phyloP scores from a whole-genome alignment of 2,329 filamentous ascomycete species.

The Biscogniauxia marginata region DNA sequence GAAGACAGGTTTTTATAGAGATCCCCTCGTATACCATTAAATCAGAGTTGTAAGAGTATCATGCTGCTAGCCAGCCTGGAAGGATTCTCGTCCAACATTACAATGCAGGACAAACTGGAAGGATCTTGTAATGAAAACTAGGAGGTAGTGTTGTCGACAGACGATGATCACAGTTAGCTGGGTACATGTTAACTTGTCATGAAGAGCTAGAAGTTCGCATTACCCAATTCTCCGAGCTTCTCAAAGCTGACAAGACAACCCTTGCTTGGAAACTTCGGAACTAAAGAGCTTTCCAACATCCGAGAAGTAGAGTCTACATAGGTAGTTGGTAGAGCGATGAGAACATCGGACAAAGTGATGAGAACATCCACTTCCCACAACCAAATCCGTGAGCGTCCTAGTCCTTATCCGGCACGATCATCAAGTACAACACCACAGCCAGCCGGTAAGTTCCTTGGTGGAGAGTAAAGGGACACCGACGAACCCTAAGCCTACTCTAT shows the following conservation, averaged over 20 bases:
- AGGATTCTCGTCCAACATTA: neutral
- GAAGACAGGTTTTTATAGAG: neutral
- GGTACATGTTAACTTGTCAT: too few species aligned
- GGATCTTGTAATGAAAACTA: neutral
- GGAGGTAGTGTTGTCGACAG: neutral
- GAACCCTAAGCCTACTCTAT: neutral
- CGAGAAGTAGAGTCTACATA: neutral
- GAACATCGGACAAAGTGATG: neutral
- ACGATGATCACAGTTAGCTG: neutral
- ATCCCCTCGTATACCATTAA: neutral
- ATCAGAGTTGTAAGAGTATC: neutral
- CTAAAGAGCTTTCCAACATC: neutral
- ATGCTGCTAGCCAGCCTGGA: neutral
- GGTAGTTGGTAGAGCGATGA: neutral
- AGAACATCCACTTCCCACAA: neutral
- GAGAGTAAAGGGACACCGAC: neutral
- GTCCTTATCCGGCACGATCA: neutral
- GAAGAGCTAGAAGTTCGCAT: neutral
- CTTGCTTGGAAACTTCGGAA: neutral
- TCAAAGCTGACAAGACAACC: neutral
- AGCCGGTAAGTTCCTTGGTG: neutral
- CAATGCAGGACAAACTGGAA: neutral
- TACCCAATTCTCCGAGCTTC: neutral
- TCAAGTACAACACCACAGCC: neutral
- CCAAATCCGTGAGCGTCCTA: neutral